Evolutionary conservation across 139 green algal genomes (phyloP).

Genomic region (Asterochloris sp.): DNA sequence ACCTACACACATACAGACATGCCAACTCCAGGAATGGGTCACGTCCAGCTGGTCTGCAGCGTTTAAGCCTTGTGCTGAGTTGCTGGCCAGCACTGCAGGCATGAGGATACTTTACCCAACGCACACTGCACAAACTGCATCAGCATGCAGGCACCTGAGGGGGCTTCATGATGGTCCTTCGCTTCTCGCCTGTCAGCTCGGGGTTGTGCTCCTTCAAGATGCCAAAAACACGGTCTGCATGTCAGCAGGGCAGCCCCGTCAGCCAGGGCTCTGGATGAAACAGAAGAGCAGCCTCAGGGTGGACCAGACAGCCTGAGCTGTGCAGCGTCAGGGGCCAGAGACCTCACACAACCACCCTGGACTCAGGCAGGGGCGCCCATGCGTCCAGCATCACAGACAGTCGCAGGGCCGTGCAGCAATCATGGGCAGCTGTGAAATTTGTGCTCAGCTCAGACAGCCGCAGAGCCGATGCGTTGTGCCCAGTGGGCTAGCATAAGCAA

Average conservation of each 20-base stretch:
- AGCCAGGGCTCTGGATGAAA: neutral
- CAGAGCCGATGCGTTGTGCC: neutral
- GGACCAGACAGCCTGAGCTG: neutral
- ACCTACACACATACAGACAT: constrained; percentile 52
- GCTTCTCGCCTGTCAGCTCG: constrained; percentile 93
- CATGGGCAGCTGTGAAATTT: neutral
- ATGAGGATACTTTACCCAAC: neutral
- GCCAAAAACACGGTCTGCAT: constrained; percentile 90
- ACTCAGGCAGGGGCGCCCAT: neutral
- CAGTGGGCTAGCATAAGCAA: neutral
- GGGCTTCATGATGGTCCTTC: constrained; percentile 95
- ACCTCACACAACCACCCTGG: neutral
- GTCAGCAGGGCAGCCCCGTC: neutral
- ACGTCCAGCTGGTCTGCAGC: too few species aligned
- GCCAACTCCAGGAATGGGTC: too few species aligned
- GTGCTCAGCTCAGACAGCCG: neutral
- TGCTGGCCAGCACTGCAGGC: neutral
- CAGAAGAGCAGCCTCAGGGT: neutral
- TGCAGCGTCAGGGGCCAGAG: neutral
- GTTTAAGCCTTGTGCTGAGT: neutral
- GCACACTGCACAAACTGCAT: neutral
- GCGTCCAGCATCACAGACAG: neutral
- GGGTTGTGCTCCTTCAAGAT: constrained; percentile 96
- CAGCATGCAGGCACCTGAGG: constrained; percentile 56
- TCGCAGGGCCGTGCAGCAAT: neutral